Percentiles rank a stretch among this genome's conserved stretches.
Evolutionary conservation across 805 yeast species (phyloP).

Genomic region (Brettanomyces custersianus): DNA sequence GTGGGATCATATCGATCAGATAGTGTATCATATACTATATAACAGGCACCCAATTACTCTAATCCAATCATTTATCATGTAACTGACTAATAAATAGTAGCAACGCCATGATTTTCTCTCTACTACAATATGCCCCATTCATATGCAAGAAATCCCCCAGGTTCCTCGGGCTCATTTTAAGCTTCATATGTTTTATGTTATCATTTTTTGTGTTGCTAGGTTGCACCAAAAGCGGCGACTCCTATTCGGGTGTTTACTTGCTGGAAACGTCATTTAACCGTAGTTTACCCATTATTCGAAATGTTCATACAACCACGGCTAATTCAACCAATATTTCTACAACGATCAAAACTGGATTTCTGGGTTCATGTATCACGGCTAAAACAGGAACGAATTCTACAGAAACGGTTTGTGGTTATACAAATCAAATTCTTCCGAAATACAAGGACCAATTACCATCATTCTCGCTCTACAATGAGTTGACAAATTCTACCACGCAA

Average conservation of each 20-base stretch:
- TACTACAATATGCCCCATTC: too few relatives aligned
- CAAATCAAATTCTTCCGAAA: not conserved
- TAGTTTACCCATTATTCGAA: slow-evolving; percentile 1
- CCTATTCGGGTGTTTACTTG: not conserved
- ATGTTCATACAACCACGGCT: not conserved
- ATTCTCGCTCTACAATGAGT: slow-evolving; percentile 3
- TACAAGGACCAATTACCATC: not conserved
- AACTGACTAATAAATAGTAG: too few relatives aligned
- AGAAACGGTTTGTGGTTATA: not conserved
- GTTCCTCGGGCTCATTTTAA: not conserved
- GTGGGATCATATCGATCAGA: too few relatives aligned
- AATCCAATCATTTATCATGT: too few relatives aligned
- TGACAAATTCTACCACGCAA: slow-evolving; percentile 2
- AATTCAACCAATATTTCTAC: not conserved
- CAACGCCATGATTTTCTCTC: too few relatives aligned
- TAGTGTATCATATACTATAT: too few relatives aligned
- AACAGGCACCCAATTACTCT: too few relatives aligned
- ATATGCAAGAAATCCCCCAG: not conserved
- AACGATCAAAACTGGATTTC: slow-evolving; percentile 1
- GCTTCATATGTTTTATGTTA: slow-evolving; percentile 3
- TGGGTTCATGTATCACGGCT: slow-evolving; percentile 1
- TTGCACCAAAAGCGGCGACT: slow-evolving; percentile 1
- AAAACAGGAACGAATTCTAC: not conserved
- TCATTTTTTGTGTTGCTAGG: slow-evolving; percentile 3
- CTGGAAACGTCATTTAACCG: slow-evolving; percentile 4